Evolutionary conservation across 2,329 filamentous ascomycete species (phyloP).

Genomic region (Aspergillus phoenicis): DNA sequence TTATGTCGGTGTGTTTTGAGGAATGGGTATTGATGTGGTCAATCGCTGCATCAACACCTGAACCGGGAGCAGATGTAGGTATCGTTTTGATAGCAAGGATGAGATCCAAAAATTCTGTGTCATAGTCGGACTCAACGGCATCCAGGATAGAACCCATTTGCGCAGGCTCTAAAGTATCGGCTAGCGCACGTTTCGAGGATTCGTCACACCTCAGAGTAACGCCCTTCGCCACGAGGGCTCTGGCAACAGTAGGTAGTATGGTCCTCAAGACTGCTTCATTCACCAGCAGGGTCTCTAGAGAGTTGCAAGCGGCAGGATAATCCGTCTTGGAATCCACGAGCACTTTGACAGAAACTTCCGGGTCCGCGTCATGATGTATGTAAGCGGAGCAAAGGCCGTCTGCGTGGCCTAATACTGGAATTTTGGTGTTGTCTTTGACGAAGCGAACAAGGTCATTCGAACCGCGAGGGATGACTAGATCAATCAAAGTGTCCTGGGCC

Average conservation of each 20-base stretch:
- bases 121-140: slow-evolving; percentile 71
- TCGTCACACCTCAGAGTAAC: slow-evolving; percentile 82
- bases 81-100: slow-evolving; percentile 83
- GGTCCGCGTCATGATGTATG: slow-evolving; percentile 76
- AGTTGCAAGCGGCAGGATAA: slow-evolving; percentile 95
- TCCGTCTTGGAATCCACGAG: slow-evolving; percentile 90
- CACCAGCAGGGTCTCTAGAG: slow-evolving; percentile 86
- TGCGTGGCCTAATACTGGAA: slow-evolving; percentile 93
- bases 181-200: slow-evolving; percentile 65
- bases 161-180: slow-evolving; percentile 47
- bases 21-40: slow-evolving; percentile 89
- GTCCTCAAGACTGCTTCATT: slow-evolving; percentile 69
- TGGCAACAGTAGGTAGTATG: slow-evolving; percentile 71
- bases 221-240: slow-evolving; percentile 72
- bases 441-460: slow-evolving; percentile 87
- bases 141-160: slow-evolving; percentile 60
- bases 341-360: slow-evolving; percentile 70
- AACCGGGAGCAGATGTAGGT: slow-evolving; percentile 33
- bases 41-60: slow-evolving; percentile 69
- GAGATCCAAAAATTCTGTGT: slow-evolving; percentile 87
- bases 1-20: slow-evolving; percentile 91
- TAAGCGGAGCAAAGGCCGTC: slow-evolving; percentile 91
- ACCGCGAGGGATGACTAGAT: slow-evolving; percentile 91
- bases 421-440: slow-evolving; percentile 87
- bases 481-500: slow-evolving; percentile 81